Conservation (phyloP, 441 rosid species). For the Gossypium schwendimanii region DNA sequence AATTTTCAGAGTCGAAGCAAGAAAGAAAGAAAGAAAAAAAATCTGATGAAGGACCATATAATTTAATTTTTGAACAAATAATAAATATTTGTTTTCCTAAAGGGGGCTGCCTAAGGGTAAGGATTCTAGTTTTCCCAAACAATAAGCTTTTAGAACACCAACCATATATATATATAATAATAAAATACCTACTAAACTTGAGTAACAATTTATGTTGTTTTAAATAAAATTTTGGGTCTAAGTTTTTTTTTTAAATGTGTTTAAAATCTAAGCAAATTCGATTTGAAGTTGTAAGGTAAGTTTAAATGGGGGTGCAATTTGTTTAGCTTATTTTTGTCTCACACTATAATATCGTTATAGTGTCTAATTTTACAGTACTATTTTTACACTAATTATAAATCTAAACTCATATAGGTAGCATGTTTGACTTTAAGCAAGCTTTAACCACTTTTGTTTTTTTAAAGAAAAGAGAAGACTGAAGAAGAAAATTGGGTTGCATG, state of each 20-base stretch:
- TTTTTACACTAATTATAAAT: too few relatives aligned
- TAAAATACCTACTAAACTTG: neutral
- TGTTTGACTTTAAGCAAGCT: neutral
- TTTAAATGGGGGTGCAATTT: too few relatives aligned
- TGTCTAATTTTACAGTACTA: too few relatives aligned
- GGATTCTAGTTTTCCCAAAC: neutral
- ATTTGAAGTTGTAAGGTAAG: too few relatives aligned
- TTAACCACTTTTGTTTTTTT: neutral
- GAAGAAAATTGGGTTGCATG: neutral
- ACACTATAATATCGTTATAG: too few relatives aligned
- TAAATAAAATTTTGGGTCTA: too few relatives aligned
- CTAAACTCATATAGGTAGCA: too few relatives aligned
- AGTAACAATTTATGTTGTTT: neutral
- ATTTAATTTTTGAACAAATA: neutral
- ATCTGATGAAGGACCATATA: slow-evolving; percentile 11
- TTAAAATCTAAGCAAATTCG: too few relatives aligned
- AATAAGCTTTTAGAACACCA: neutral
- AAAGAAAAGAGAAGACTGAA: neutral
- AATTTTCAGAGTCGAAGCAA: neutral
- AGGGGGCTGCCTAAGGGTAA: neutral
- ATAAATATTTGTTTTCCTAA: neutral
- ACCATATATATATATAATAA: neutral
- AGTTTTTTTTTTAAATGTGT: too few relatives aligned
- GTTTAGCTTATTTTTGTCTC: too few relatives aligned
- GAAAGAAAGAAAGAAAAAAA: neutral